phyloP scores from a whole-genome alignment of 1,284 basidiomycete species.

The Lentinula novae-zelandiae region DNA sequence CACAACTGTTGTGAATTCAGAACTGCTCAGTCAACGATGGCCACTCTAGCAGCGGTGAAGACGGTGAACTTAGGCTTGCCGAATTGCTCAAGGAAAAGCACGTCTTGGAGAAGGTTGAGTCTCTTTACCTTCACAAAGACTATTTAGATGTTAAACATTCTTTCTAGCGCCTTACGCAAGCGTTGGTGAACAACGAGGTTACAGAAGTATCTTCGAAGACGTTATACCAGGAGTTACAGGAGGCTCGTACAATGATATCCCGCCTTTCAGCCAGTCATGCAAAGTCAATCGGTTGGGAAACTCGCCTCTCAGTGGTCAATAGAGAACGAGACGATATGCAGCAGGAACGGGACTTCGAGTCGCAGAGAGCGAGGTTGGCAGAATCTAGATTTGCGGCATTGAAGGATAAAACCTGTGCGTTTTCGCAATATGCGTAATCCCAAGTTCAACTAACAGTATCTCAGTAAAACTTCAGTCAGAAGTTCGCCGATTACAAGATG shows the following conservation, averaged over 20 bases:
- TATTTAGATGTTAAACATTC: not conserved
- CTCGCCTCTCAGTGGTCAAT: slow-evolving; percentile 53
- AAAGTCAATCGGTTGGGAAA: slow-evolving; percentile 68
- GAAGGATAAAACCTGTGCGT: slow-evolving; percentile 58
- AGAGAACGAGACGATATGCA: slow-evolving; percentile 83
- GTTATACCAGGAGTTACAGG: slow-evolving; percentile 73
- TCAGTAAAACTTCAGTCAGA: slow-evolving; percentile 74
- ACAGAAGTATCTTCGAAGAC: slow-evolving; percentile 77
- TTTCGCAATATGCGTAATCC: not conserved
- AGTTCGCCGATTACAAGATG: slow-evolving; percentile 57
- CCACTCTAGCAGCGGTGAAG: slow-evolving; percentile 13
- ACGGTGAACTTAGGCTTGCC: slow-evolving; percentile 32
- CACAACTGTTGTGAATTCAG: not conserved
- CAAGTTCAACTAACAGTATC: slow-evolving; percentile 8
- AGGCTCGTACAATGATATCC: slow-evolving; percentile 67
- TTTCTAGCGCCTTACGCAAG: slow-evolving; percentile 71
- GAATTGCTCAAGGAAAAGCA: slow-evolving; percentile 57
- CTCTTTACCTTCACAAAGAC: not conserved
- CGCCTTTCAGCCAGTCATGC: slow-evolving; percentile 68
- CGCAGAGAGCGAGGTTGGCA: slow-evolving; percentile 65
- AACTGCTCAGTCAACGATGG: slow-evolving; percentile 5
- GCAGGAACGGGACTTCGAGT: slow-evolving; percentile 78
- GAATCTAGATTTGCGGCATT: slow-evolving; percentile 63
- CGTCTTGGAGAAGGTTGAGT: slow-evolving; percentile 59
- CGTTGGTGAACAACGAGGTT: slow-evolving; percentile 79